Evolutionary conservation across 345 rosid species (phyloP).

Genomic region (Brassica cretica): DNA sequence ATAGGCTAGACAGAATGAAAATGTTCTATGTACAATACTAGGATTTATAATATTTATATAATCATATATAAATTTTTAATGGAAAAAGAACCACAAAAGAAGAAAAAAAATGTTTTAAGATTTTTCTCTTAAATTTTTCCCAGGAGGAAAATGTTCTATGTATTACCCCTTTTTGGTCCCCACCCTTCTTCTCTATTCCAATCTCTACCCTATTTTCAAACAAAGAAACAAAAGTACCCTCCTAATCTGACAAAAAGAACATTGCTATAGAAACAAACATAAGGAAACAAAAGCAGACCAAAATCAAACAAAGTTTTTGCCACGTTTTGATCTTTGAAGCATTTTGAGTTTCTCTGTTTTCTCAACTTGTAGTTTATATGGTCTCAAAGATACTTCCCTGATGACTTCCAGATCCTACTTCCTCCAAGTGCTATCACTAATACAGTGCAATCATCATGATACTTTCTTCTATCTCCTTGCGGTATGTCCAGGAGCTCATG

Average conservation of each 20-base stretch:
- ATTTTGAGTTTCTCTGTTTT: neutral
- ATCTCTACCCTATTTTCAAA: conserved; percentile 21
- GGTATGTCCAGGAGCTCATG: conserved; percentile 93
- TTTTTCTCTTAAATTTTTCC: neutral
- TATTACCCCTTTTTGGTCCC: conserved; percentile 19
- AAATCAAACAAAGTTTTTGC: neutral
- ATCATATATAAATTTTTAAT: neutral
- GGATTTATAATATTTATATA: neutral
- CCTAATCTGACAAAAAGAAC: conserved; percentile 33
- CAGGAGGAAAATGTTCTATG: conserved; percentile 25
- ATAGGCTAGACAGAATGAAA: neutral
- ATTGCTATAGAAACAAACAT: conserved; percentile 28
- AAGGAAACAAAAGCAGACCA: neutral
- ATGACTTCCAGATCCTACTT: conserved; percentile 94
- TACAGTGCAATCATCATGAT: conserved; percentile 94
- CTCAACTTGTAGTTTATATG: neutral
- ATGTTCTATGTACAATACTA: neutral
- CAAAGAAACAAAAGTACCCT: conserved; percentile 13
- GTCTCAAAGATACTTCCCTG: conserved; percentile 80
- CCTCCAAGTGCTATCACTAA: conserved; percentile 97
- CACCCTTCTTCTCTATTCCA: conserved; percentile 16
- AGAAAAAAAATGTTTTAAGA: neutral
- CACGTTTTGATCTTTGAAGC: neutral
- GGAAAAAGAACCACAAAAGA: neutral
- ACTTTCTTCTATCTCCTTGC: conserved; percentile 94